A percentile compares a stretch with the other conserved stretches of the same genome.
Evolutionary conservation across 2,329 filamentous ascomycete genomes (phyloP).

Genomic region (Aspergillus sojae): DNA sequence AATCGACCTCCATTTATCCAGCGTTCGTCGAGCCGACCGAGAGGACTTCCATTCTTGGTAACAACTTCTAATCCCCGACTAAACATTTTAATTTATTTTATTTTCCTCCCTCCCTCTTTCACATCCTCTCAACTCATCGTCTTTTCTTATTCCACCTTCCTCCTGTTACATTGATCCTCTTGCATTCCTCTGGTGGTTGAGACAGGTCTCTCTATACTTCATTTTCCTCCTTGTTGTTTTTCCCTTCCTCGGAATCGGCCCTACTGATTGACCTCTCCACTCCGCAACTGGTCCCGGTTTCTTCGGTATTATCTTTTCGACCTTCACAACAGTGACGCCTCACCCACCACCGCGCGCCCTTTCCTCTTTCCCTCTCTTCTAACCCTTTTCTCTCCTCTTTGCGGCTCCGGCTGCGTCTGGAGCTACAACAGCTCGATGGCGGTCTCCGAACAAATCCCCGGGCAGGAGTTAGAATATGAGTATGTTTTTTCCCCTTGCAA

Average conservation of each 20-base stretch:
- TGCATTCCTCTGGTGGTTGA: conserved; percentile 1
- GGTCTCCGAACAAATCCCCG: conserved; percentile 43
- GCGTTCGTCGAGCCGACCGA: background rate
- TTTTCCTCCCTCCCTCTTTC: conserved; percentile 5
- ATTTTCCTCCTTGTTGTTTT: conserved; percentile 2
- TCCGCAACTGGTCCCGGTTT: conserved; percentile 20
- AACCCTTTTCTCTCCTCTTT: conserved; percentile 8
- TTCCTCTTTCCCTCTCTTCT: background rate
- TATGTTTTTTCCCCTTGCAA: conserved; percentile 31
- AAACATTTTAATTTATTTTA: conserved; percentile 10
- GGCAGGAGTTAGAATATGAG: conserved; percentile 46
- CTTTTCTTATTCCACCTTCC: background rate
- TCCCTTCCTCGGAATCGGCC: conserved; percentile 6
- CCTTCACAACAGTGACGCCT: conserved; percentile 11
- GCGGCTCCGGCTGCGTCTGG: conserved; percentile 38
- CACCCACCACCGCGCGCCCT: conserved; percentile 9
- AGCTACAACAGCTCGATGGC: conserved; percentile 45
- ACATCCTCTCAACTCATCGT: background rate
- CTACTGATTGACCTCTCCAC: conserved; percentile 12
- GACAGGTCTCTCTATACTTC: conserved; percentile 6
- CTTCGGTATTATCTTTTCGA: conserved; percentile 13
- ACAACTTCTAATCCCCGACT: conserved; percentile 2
- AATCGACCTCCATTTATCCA: too few species aligned
- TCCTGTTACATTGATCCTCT: background rate
- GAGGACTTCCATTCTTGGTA: background rate